Evolutionary conservation across 208 protist species (phyloP).

Genomic region (Angomonas deanei): DNA sequence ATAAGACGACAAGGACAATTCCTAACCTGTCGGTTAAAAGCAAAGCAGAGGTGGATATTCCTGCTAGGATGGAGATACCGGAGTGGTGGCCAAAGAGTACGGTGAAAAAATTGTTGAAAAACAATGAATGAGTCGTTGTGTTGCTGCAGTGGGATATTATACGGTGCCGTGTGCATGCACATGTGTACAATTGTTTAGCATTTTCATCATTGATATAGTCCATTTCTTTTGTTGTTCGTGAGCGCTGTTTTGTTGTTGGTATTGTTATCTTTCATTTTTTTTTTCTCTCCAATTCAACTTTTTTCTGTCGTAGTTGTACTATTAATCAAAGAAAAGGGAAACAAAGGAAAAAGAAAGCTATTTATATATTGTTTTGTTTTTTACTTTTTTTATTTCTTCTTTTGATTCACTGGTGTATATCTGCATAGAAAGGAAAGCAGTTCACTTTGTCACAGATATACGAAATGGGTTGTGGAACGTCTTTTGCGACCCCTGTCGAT

Average conservation of each 20-base stretch:
- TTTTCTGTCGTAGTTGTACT: too few species aligned
- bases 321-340: too few species aligned
- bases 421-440: too few species aligned
- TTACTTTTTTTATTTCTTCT: slow-evolving; percentile 1
- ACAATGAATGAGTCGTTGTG: slow-evolving; percentile 15
- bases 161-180: neutral
- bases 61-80: slow-evolving; percentile 41
- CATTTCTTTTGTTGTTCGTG: neutral
- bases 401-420: neutral
- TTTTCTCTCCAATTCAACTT: slow-evolving; percentile 7
- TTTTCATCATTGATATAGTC: neutral
- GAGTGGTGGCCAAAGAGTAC: slow-evolving; percentile 72
- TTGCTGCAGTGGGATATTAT: too few species aligned
- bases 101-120: slow-evolving; percentile 66
- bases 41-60: slow-evolving; percentile 9
- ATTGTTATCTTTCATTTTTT: slow-evolving; percentile 12
- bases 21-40: slow-evolving; percentile 17
- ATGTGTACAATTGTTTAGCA: slow-evolving; percentile 9
- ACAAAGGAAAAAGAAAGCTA: too few species aligned
- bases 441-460: too few species aligned
- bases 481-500: too few species aligned
- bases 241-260: neutral
- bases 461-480: too few species aligned
- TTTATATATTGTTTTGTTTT: too few species aligned
- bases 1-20: slow-evolving; percentile 34